Evolutionary conservation across 2,329 filamentous ascomycete species (phyloP).

Genomic region (Alternaria viburni): DNA sequence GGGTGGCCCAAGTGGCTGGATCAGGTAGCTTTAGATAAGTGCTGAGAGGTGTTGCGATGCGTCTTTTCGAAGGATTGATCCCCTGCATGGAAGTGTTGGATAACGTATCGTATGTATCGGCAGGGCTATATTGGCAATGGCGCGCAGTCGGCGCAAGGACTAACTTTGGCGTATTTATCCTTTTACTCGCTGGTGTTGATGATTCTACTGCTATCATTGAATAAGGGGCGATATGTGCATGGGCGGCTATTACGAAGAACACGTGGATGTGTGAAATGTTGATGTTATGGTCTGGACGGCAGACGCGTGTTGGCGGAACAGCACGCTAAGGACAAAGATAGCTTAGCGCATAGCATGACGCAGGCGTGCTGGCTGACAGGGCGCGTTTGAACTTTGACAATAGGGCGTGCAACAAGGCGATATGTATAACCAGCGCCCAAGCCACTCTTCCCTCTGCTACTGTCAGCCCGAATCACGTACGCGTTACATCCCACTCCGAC

Average conservation of each 20-base stretch:
- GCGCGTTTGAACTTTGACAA: background rate
- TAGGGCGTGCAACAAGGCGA: background rate
- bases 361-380: background rate
- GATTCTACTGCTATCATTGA: background rate
- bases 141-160: background rate
- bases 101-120: background rate
- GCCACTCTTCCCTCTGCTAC: background rate
- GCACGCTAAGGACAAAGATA: background rate
- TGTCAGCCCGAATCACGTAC: background rate
- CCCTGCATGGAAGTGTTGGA: background rate
- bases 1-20: conserved; percentile 64
- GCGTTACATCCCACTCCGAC: background rate
- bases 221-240: background rate
- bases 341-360: background rate
- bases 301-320: background rate
- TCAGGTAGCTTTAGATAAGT: conserved; percentile 15
- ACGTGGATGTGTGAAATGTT: background rate
- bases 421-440: background rate
- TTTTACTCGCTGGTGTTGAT: background rate
- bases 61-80: background rate
- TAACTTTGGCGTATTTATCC: background rate
- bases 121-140: background rate
- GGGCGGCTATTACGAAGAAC: background rate
- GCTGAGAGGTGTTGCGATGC: background rate
- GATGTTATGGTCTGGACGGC: background rate